Conservation (phyloP, 345 rosid species). For the Cardamine chenopodiifolia region DNA sequence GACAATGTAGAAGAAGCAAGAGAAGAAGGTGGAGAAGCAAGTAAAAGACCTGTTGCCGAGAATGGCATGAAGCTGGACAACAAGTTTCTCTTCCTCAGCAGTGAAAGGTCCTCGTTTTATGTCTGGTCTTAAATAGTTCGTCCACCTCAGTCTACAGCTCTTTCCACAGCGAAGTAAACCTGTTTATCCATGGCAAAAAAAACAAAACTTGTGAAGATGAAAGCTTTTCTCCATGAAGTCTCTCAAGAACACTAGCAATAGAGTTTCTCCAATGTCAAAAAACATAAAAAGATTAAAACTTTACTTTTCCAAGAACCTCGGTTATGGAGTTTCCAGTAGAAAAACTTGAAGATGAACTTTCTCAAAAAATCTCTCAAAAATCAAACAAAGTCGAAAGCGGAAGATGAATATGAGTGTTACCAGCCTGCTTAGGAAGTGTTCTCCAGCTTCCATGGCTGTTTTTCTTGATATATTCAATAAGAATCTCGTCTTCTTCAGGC, state of each 20-base stretch:
- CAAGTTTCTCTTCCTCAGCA: conserved; percentile 86
- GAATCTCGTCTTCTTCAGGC: conserved; percentile 88
- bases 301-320: neutral
- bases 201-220: neutral
- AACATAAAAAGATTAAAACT: neutral
- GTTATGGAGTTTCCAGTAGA: neutral
- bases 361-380: neutral
- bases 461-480: conserved; percentile 64
- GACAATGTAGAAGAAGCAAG: conserved; percentile 13
- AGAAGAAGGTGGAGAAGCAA: neutral
- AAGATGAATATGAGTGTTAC: conserved; percentile 36
- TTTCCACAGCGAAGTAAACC: conserved; percentile 96
- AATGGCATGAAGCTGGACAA: conserved; percentile 90
- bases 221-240: neutral
- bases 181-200: conserved; percentile 15
- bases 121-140: conserved; percentile 93
- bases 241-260: neutral
- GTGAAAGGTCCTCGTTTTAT: conserved; percentile 93
- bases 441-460: conserved; percentile 98
- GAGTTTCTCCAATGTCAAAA: neutral
- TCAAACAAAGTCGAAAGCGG: neutral
- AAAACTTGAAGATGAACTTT: neutral
- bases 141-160: conserved; percentile 98
- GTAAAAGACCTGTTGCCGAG: conserved; percentile 84
- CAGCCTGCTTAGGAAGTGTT: conserved; percentile 87